A percentile compares a stretch with the other conserved stretches of the same genome.
Evolutionary conservation across 768 basidiomycete species (phyloP).

Genomic region (Podaxis pistillaris): DNA sequence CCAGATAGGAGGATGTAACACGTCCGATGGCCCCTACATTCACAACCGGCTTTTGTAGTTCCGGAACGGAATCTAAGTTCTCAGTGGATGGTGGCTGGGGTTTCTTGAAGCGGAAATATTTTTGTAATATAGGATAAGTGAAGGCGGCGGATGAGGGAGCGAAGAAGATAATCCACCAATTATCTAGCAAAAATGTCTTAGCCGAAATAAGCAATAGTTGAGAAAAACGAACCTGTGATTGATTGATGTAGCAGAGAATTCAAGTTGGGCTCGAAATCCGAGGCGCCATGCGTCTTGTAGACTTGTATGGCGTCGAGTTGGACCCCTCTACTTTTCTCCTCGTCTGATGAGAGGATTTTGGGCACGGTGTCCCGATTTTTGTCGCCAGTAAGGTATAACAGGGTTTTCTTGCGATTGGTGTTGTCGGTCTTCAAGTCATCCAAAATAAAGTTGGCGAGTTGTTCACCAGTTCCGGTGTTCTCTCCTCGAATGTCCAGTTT

Average conservation of each 20-base stretch:
- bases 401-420: slow-evolving; percentile 21
- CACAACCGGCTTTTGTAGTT: background rate
- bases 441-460: slow-evolving; percentile 65
- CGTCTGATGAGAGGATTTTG: slow-evolving; percentile 34
- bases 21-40: slow-evolving; percentile 20
- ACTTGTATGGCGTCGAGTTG: slow-evolving; percentile 55
- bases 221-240: background rate
- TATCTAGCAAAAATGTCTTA: background rate
- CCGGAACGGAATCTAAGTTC: background rate
- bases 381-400: slow-evolving; percentile 84
- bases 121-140: slow-evolving; percentile 14
- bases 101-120: slow-evolving; percentile 15
- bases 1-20: slow-evolving; percentile 18
- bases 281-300: slow-evolving; percentile 64
- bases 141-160: slow-evolving; percentile 21
- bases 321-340: slow-evolving; percentile 35
- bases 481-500: slow-evolving; percentile 36
- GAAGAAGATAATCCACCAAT: slow-evolving; percentile 24
- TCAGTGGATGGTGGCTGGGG: background rate
- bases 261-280: slow-evolving; percentile 47
- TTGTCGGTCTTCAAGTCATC: slow-evolving; percentile 23
- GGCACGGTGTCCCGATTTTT: slow-evolving; percentile 76
- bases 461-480: slow-evolving; percentile 65
- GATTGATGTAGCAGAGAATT: background rate
- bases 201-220: background rate